Base-by-base conservation (phyloP, 2,329 filamentous ascomycete species). In the Penicillium sp. region DNA sequence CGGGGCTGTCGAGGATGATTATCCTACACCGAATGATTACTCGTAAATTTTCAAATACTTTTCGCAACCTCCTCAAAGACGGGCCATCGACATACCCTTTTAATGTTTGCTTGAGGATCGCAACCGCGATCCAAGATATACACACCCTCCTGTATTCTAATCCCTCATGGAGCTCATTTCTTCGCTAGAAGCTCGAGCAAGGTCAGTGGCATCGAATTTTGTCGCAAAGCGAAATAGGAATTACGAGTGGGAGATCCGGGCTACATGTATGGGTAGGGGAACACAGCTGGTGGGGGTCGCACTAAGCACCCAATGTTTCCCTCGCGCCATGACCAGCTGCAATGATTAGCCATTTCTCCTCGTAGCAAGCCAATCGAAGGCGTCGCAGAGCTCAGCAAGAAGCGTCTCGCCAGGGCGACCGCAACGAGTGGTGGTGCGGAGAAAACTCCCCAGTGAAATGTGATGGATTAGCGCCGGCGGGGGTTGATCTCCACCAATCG, bases 401-500 rank as follows among this genome's bases (percentile, higher is more conserved):
- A 44, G 24, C 55, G 55, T 57, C 28, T 56, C 50, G 53, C 51
- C 48, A 51, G 48, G 44, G 14, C 24, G 44, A 51, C 45, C 28
- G 28, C 47, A 51, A 42, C 18, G 42, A 28, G 14, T 31, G 24
- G 16, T 37, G 40, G 31, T 55, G 39, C 23, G 21, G 40, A 34
- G 37, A 10, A 28, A 54, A 36, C 19, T 54, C 16, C 42, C 56
- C 48, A 56, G 47, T 58, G 33, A 61, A 36, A 21, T 51, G 61
- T 63, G 61, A 64, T 44, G 58, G 42, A 48, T 56, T 60, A 62
- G 61, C 60, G 60, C 60, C 52, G 10, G 26, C 19, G 37, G 19
- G 44, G 37, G 14, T 55, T 56, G 63, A 64, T 64, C 55, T 61
- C 26, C 48, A 40, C 3, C 21, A 31, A 8, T 28, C 9, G 31